Evolutionary conservation across 371 early-diverging fungal genomes (phyloP), one percentile per base, ranked within the genome.

Genomic region (Mortierella sp.): DNA sequence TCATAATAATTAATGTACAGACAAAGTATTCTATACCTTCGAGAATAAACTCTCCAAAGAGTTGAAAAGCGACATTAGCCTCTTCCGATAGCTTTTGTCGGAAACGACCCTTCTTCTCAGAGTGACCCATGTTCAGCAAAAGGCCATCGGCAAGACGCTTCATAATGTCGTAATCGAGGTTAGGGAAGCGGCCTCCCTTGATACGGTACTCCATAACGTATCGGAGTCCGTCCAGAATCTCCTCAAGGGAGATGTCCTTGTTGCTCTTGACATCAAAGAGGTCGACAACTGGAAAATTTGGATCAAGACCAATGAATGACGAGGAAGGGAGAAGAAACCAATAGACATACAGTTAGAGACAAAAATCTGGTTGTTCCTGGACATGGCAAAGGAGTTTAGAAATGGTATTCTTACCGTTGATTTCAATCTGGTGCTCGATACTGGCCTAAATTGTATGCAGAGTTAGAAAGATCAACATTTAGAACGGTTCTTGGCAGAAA

Each of bases 181-280:
- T 89, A 55, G 90, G 92, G 86, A 93, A 93, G 65, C 90, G 90
- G 17, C 95, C 94, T 53, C 93, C 94, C 62, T 93, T 92, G 76
- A 98, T 91, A 22, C 95, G 93, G 81, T 92, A 94, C 71, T 97
- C 96, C 93, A 97, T 94, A 26, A 97, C 96, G 84, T 97, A 98
- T 56, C 93, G 93, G 63, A 98, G 86, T 15, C 98, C 93, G 40
- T 91, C 93, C 55, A 98, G 88, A 45, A 97, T 91, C 76, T 97
- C 97, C 56, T 88, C 86, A 3, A 96, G 89, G 5, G 94, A 91
- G 51, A 96, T 89, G 58, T 94, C 92, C 34, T 84, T 83, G 83
- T 90, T 92, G 49, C 91, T 87, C 66, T 88, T 84, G 10, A 92
- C 90, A 76, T 88, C 90, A 66, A 90, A 89, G 15, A 92, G 83